Percentiles rank a stretch among this genome's conserved stretches.
Conservation (phyloP, 2,329 filamentous ascomycete species). For the Cryphonectria japonica region DNA sequence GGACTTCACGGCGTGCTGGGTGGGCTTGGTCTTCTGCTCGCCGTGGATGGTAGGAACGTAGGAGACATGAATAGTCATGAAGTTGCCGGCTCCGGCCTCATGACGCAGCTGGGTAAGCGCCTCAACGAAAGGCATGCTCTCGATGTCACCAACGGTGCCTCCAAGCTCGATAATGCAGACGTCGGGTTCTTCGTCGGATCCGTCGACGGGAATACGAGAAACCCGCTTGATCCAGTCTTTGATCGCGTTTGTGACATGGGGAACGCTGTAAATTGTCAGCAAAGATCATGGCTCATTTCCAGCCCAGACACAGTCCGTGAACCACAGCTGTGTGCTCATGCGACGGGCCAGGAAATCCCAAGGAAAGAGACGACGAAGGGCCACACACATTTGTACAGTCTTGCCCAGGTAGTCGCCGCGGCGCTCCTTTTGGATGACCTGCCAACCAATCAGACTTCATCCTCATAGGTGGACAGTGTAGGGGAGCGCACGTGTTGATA, state of each 20-base stretch:
- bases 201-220: constrained; percentile 82
- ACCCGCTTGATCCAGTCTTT: constrained; percentile 92
- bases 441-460: constrained; percentile 16
- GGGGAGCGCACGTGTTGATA: constrained; percentile 84
- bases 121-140: constrained; percentile 86
- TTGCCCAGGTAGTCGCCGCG: constrained; percentile 80
- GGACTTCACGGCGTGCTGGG: constrained; percentile 84
- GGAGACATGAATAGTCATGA: constrained; percentile 86
- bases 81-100: constrained; percentile 75
- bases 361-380: neutral
- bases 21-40: constrained; percentile 96
- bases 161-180: constrained; percentile 78
- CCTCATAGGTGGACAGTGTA: neutral
- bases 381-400: constrained; percentile 74
- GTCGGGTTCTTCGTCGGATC: constrained; percentile 80
- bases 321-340: neutral
- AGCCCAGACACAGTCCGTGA: neutral
- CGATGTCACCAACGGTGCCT: constrained; percentile 69
- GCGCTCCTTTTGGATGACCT: constrained; percentile 59
- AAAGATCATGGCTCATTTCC: neutral
- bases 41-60: constrained; percentile 73
- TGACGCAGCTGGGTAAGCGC: constrained; percentile 79
- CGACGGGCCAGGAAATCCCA: neutral
- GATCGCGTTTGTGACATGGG: constrained; percentile 89
- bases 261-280: constrained; percentile 54